Evolutionary conservation across 2,329 filamentous ascomycete genomes (phyloP).

Genomic region (Phaeosphaeriaceae sp.): DNA sequence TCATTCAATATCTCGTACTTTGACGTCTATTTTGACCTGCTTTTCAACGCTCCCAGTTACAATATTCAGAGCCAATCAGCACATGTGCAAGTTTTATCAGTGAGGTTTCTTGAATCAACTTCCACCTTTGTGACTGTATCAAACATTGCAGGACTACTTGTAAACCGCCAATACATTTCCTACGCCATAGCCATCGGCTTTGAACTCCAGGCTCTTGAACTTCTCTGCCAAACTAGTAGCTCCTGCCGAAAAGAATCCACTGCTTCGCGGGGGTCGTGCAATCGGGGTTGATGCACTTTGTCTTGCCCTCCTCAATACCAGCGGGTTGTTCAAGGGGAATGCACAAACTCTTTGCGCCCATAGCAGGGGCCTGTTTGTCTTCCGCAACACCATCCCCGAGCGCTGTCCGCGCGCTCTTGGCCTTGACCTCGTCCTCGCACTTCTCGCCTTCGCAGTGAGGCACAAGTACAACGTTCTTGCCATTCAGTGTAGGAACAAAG

Average conservation of each 20-base stretch:
- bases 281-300: constrained; percentile 90
- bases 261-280: constrained; percentile 78
- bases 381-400: constrained; percentile 72
- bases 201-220: constrained; percentile 23
- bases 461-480: constrained; percentile 91
- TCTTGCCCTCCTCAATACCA: constrained; percentile 78
- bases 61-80: neutral
- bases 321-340: constrained; percentile 88
- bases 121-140: constrained; percentile 6
- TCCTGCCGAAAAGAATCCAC: constrained; percentile 88
- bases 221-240: constrained; percentile 38
- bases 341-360: constrained; percentile 79
- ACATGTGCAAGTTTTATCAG: neutral
- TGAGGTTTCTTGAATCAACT: constrained; percentile 3
- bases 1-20: neutral
- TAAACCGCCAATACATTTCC: constrained; percentile 9
- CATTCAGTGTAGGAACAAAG: constrained; percentile 87
- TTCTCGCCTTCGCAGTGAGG: constrained; percentile 84
- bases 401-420: constrained; percentile 80
- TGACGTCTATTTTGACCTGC: too few relatives aligned
- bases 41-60: too few relatives aligned
- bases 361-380: constrained; percentile 75
- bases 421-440: constrained; percentile 96
- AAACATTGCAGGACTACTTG: constrained; percentile 10
- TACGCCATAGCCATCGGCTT: constrained; percentile 14